Base-by-base conservation (phyloP, 371 early-diverging fungal species). In the Lichtheimia ornata region DNA sequence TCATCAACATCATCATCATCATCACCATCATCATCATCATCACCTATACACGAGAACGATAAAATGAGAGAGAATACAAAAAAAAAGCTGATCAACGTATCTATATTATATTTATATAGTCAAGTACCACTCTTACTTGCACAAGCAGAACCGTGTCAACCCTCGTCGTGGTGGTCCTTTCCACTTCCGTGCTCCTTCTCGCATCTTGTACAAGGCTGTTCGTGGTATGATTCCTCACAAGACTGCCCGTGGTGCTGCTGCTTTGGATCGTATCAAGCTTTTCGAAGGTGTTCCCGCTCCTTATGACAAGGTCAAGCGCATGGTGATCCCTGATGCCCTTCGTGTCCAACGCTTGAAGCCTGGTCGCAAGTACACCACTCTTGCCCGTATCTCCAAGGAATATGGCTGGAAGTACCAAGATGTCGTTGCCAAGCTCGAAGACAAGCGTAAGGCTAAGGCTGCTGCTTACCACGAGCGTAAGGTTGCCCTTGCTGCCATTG, bases 181-280 rank as follows among this genome's bases (percentile, higher is more conserved):
- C 94, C 99, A 99, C 82, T 98, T 96, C 93, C 91, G 93, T 67
- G 97, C 98, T 67, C 99, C 99, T 57, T 95, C 96, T 61, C 95
- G 95, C 77, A 94, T 96, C 86, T 94, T 99, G 86, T 94, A 91
- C 87, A 94, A 96, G 78, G 87, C 95, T 47, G 85, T 99, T 76
- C 94, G 98, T 70, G 98, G 99, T 71, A 99, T 99, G 99, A 77
- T 99, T 71, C 98, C 98, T 63, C 97, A 99, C 91, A 99, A 97
- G 92, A 94, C 96, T 56, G 81, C 94, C 53, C 96, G 97, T 76
- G 99, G 99, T 82, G 91, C 94, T 66, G 92, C 91, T 53, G 99
- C 99, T 62, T 84, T 99, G 62, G 91, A 91, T 66, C 94, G 98
- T 83, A 84, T 99, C 74, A 95, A 94, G 90, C 88, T 96, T 69